These are phyloP conservation scores for Cercospora citrullina DNA, from an alignment of 2,329 filamentous ascomycete genomes.

Conservation along the genomic window DNA sequence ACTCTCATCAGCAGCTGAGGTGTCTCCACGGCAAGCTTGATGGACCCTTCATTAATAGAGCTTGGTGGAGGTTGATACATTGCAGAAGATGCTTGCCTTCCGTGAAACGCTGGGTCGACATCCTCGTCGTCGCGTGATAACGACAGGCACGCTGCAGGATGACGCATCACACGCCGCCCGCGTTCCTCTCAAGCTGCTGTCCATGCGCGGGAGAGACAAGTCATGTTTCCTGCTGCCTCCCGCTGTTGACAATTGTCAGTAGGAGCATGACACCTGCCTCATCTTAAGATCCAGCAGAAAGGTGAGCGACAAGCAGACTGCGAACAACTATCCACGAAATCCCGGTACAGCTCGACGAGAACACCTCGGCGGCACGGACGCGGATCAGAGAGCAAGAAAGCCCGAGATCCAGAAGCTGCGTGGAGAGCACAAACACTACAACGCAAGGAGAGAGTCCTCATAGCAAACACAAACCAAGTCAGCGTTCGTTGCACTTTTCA, in stretches of 20 bases:
- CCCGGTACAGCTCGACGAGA: neutral
- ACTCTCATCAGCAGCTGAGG: neutral
- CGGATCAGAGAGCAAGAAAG: neutral
- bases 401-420: neutral
- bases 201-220: neutral
- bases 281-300: neutral
- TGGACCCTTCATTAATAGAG: neutral
- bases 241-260: neutral
- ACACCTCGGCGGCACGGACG: neutral
- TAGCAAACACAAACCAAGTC: neutral
- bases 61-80: neutral
- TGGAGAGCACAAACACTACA: neutral
- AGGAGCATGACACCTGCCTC: neutral
- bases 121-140: slow-evolving; percentile 10
- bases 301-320: neutral
- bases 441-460: neutral
- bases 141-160: neutral
- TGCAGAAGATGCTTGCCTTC: neutral
- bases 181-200: neutral
- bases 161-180: slow-evolving; percentile 1
- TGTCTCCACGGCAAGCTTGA: neutral
- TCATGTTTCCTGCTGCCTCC: slow-evolving; percentile 6
- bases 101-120: neutral
- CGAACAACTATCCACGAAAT: neutral
- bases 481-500: neutral